A percentile compares a stretch with the other conserved stretches of the same genome.
These are phyloP conservation scores for Malassezia furfur DNA, from an alignment of 1,284 basidiomycete genomes.

Conservation along the genomic window DNA sequence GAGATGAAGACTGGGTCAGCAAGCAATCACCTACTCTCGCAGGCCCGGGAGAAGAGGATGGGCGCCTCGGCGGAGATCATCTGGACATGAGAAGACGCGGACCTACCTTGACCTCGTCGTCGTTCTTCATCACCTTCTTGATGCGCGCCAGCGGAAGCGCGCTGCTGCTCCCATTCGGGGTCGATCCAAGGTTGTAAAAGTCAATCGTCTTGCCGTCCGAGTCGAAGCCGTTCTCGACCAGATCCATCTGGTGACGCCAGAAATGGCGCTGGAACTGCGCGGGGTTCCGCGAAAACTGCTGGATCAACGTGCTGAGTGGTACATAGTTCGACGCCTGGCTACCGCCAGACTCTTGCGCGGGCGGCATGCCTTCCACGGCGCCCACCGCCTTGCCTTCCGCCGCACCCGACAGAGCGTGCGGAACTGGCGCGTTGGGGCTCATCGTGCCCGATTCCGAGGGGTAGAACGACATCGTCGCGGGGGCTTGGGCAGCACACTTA, in stretches of 20 bases:
- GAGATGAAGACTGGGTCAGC: constrained; percentile 40
- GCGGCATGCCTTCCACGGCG: neutral
- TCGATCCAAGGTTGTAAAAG: constrained; percentile 23
- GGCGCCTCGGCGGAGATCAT: constrained; percentile 48
- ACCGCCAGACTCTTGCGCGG: neutral
- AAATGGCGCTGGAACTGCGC: constrained; percentile 34
- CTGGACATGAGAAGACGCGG: neutral
- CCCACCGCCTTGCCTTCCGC: neutral
- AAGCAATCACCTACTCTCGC: constrained; percentile 32
- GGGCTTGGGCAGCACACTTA: too few relatives aligned
- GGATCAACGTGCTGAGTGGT: constrained; percentile 12
- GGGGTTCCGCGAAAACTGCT: constrained; percentile 16
- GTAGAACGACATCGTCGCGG: constrained; percentile 12
- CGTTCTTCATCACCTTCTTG: constrained; percentile 48
- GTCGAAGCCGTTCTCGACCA: constrained; percentile 35
- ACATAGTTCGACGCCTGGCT: neutral
- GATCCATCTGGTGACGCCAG: constrained; percentile 41
- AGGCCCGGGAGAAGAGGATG: constrained; percentile 45
- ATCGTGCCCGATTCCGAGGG: constrained; percentile 1
- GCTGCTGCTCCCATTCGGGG: constrained; percentile 27
- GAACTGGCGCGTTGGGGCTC: neutral
- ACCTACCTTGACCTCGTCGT: constrained; percentile 41
- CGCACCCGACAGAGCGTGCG: neutral
- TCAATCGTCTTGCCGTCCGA: constrained; percentile 34
- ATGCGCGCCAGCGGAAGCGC: constrained; percentile 45